Evolutionary conservation across 2,329 filamentous ascomycete species (phyloP).

Genomic region (Botrytis elliptica): DNA sequence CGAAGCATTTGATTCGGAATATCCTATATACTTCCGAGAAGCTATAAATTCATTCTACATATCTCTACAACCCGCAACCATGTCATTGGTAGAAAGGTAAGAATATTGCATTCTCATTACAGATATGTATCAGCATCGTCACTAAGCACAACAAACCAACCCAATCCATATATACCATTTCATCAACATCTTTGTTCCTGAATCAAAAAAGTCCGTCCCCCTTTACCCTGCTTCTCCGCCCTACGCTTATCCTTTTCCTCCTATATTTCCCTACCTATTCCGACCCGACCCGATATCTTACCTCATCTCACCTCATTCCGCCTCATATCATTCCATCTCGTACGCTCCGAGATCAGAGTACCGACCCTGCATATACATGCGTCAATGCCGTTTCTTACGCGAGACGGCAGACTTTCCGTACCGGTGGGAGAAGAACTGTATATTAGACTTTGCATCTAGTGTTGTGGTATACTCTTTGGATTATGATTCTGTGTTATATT

Average conservation of each 20-base stretch:
- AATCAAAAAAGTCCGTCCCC: too few species aligned
- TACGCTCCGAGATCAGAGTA: background rate
- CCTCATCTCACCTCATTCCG: background rate
- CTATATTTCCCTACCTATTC: background rate
- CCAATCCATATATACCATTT: too few species aligned
- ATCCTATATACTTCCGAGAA: too few species aligned
- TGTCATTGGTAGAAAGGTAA: background rate
- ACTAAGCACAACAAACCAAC: background rate
- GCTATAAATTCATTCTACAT: background rate
- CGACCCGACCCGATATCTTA: background rate
- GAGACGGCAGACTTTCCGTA: background rate
- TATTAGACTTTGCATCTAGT: background rate
- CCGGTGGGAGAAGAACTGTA: background rate
- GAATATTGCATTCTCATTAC: background rate
- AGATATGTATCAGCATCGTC: background rate
- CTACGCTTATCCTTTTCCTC: background rate
- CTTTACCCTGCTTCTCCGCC: background rate
- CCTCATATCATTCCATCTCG: too few species aligned
- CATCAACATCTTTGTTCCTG: background rate
- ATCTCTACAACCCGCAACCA: background rate
- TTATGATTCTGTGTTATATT: background rate
- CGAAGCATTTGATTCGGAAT: too few species aligned
- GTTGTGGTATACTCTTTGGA: background rate
- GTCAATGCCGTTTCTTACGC: background rate
- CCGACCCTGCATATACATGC: background rate